phyloP scores from a whole-genome alignment of 225 moss, liverwort and hornwort genomes.

The Pseudoscleropodium purum region DNA sequence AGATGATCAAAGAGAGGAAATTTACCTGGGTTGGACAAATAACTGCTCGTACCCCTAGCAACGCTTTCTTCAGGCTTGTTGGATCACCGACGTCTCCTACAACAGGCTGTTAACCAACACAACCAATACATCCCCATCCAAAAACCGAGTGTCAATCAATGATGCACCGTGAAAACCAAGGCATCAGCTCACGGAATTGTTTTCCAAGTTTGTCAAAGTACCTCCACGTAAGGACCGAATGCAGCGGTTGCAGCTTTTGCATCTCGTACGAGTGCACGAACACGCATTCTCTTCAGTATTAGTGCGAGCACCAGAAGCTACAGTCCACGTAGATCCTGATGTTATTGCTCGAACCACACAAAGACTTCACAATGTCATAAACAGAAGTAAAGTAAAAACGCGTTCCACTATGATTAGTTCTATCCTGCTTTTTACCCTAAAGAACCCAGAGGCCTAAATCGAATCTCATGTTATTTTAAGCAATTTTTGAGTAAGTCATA shows the following conservation, averaged over 20 bases:
- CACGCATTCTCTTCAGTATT: conserved; percentile 72
- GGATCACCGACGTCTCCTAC: conserved; percentile 72
- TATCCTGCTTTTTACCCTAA: neutral
- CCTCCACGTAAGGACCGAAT: conserved; percentile 90
- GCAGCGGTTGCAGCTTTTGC: conserved; percentile 76
- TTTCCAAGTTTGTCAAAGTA: conserved; percentile 2
- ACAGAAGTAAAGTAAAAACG: neutral
- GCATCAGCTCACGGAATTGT: neutral
- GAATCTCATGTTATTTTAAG: neutral
- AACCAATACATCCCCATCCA: neutral
- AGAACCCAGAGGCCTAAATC: neutral
- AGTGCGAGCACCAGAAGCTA: conserved; percentile 81
- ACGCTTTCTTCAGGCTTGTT: conserved; percentile 42
- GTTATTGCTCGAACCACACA: neutral
- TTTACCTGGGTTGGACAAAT: conserved; percentile 73
- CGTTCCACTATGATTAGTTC: neutral
- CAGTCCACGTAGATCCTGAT: neutral
- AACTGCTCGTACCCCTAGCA: conserved; percentile 71
- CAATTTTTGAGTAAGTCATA: neutral
- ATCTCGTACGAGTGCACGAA: conserved; percentile 86
- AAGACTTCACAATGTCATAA: neutral
- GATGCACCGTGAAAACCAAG: neutral
- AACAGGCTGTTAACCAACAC: conserved; percentile 42
- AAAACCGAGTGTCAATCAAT: neutral
- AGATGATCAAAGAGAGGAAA: neutral